These are phyloP conservation scores for Populus tomentosa DNA, from an alignment of 441 rosid species.

Conservation along the genomic window DNA sequence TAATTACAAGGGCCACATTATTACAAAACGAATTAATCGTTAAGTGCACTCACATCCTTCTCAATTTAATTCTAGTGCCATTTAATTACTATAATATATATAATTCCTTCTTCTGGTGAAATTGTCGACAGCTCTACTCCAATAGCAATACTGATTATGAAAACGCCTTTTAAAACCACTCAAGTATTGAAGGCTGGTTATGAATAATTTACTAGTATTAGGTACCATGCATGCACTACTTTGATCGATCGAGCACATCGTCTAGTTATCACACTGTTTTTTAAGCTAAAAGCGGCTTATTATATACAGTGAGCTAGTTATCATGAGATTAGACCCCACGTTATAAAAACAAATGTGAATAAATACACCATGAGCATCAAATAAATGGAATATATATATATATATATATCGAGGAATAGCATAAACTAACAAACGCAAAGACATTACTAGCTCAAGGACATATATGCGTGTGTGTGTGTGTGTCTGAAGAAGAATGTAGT, in stretches of 20 bases:
- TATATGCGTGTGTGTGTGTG: no score
- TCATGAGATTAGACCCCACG: neutral
- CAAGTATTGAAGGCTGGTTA: neutral
- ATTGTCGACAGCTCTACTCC: neutral
- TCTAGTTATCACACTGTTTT: neutral
- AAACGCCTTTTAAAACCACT: neutral
- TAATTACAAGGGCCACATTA: neutral
- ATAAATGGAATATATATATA: no score
- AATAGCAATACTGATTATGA: neutral
- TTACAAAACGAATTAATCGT: neutral
- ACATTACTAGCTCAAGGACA: no score
- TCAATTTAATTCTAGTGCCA: neutral
- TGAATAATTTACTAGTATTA: neutral
- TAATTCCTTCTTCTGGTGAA: neutral
- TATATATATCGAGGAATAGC: no score
- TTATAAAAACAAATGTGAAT: neutral
- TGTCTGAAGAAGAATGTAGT: no score
- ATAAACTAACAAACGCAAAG: no score
- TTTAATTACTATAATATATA: neutral
- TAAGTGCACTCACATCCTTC: neutral
- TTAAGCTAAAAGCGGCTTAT: neutral
- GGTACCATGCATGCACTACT: neutral
- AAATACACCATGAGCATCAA: neutral
- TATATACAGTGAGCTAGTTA: neutral
- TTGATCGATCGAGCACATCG: neutral